Evolutionary conservation across 2,329 filamentous ascomycete species (phyloP).

Genomic region (Metarhizium anisopliae): DNA sequence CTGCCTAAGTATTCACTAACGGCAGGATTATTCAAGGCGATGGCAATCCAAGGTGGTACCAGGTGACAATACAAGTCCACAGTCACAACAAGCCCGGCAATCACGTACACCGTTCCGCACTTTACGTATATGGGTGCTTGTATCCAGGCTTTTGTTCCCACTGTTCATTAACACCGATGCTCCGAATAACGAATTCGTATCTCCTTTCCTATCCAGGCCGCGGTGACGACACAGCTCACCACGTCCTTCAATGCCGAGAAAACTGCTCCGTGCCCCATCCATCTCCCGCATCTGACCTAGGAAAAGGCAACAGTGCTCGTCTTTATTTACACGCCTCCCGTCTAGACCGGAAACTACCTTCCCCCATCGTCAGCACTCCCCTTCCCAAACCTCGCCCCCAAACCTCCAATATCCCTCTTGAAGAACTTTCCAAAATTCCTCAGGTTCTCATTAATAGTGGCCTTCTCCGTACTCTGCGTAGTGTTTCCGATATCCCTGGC

Average conservation of each 20-base stretch:
- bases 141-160: no score
- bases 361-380: constrained; percentile 31
- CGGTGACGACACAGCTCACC: not conserved
- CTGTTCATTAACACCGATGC: not conserved
- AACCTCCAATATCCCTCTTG: constrained; percentile 70
- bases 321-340: not conserved
- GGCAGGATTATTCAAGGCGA: no score
- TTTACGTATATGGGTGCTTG: no score
- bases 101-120: no score
- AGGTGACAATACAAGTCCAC: no score
- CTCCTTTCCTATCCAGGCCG: not conserved
- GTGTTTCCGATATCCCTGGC: constrained; percentile 72
- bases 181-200: not conserved
- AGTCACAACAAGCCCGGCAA: no score
- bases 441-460: constrained; percentile 83
- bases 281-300: no score
- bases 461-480: constrained; percentile 42
- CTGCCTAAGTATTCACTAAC: no score
- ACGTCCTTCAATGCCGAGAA: not conserved
- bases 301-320: no score
- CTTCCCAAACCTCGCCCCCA: constrained; percentile 66
- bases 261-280: no score
- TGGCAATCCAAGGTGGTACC: no score
- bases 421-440: constrained; percentile 97
- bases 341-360: not conserved